These are phyloP conservation scores for Acrasis kona DNA, from an alignment of 78 protist species.

Conservation along the genomic window DNA sequence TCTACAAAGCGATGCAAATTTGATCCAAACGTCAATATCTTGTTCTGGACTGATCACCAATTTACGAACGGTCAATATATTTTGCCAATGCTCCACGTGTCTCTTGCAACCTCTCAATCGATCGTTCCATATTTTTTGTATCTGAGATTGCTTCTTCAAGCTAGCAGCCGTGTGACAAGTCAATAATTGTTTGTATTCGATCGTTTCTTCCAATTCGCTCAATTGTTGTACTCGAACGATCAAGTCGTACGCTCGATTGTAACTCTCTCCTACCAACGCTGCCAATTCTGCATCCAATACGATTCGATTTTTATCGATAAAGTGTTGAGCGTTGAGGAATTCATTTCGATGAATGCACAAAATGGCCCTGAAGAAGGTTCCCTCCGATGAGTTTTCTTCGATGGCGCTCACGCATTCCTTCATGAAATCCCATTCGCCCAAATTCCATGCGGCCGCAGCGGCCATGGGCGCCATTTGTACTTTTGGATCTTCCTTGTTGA, in stretches of 20 bases:
- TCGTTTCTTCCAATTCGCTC: conserved; percentile 76
- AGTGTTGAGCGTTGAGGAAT: conserved; percentile 22
- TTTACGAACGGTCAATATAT: conserved; percentile 57
- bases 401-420: conserved; percentile 47
- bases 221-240: conserved; percentile 64
- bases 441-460: conserved; percentile 83
- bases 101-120: conserved; percentile 71
- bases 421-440: conserved; percentile 52
- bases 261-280: conserved; percentile 76
- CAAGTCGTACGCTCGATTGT: conserved; percentile 63
- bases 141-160: background rate
- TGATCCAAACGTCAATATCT: conserved; percentile 64
- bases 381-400: conserved; percentile 34
- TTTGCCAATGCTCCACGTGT: conserved; percentile 82
- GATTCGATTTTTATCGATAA: conserved; percentile 55
- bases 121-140: conserved; percentile 55
- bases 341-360: conserved; percentile 47
- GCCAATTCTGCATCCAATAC: conserved; percentile 75
- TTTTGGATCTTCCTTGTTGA: background rate
- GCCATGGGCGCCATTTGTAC: conserved; percentile 72
- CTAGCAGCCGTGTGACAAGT: background rate
- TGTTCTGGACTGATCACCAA: conserved; percentile 70
- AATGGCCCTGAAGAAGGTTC: conserved; percentile 58
- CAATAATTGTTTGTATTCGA: conserved; percentile 46
- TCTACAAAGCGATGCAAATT: conserved; percentile 71